phyloP scores from a whole-genome alignment of 495 filamentous ascomycete genomes.

The Penicillium canescens region DNA sequence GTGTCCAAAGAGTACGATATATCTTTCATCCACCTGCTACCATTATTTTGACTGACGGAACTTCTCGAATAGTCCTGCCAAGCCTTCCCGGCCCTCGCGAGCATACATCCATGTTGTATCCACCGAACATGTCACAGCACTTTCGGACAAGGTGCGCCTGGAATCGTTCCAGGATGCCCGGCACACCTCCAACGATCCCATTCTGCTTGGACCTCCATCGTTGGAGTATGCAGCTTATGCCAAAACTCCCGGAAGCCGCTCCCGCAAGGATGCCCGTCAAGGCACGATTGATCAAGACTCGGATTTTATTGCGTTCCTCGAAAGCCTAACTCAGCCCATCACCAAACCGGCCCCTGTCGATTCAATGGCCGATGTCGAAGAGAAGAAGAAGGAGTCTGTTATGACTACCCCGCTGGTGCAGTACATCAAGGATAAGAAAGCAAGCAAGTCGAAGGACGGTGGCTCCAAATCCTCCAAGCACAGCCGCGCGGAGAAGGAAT shows the following conservation, averaged over 20 bases:
- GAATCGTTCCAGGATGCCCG: constrained; percentile 72
- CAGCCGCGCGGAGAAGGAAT: constrained; percentile 57
- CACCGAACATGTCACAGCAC: constrained; percentile 55
- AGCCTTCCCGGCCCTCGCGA: constrained; percentile 72
- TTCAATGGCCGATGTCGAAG: constrained; percentile 43
- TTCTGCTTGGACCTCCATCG: constrained; percentile 69
- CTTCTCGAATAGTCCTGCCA: constrained; percentile 60
- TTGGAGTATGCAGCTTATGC: constrained; percentile 83
- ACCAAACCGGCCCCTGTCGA: constrained; percentile 54
- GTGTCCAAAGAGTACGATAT: constrained; percentile 75
- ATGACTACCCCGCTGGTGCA: constrained; percentile 88
- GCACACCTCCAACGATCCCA: constrained; percentile 63
- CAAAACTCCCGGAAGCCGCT: constrained; percentile 69
- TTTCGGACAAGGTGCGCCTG: constrained; percentile 66
- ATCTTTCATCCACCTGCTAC: neutral
- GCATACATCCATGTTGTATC: constrained; percentile 75
- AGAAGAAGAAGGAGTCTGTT: constrained; percentile 62
- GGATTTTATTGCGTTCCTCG: constrained; percentile 91
- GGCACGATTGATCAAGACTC: constrained; percentile 95
- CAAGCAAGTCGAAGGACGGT: constrained; percentile 76
- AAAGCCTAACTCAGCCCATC: constrained; percentile 78
- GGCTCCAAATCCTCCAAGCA: constrained; percentile 59
- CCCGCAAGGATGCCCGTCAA: constrained; percentile 76
- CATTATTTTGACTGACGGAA: constrained; percentile 11
- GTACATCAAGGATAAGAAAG: constrained; percentile 86